These are phyloP conservation scores for Mallotus nudiflorus DNA, from an alignment of 345 rosid species.

Conservation along the genomic window DNA sequence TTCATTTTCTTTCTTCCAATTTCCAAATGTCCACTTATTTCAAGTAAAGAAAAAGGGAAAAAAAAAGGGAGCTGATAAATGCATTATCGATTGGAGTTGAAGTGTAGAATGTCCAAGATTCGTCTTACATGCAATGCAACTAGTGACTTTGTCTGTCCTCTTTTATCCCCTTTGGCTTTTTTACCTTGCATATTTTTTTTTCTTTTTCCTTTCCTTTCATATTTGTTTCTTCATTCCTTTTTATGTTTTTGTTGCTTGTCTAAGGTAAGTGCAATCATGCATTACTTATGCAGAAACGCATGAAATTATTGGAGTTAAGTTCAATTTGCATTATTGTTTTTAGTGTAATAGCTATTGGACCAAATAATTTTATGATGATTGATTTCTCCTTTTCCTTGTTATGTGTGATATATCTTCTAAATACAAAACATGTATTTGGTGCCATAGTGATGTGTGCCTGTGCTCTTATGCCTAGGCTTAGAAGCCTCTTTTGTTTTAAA, in stretches of 20 bases:
- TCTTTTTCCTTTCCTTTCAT: neutral
- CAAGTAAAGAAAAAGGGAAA: neutral
- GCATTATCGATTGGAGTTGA: neutral
- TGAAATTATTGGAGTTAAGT: neutral
- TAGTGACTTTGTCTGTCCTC: neutral
- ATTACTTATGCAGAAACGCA: neutral
- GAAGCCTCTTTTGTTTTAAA: too few species aligned
- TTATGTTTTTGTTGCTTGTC: neutral
- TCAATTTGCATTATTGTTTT: too few species aligned
- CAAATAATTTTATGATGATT: too few species aligned
- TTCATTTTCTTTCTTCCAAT: neutral
- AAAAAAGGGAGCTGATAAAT: neutral
- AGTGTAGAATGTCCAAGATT: neutral
- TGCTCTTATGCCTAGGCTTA: too few species aligned
- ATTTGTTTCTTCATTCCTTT: too few species aligned
- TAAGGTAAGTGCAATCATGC: neutral
- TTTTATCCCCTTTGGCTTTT: too few species aligned
- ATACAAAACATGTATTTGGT: too few species aligned
- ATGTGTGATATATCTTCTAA: too few species aligned
- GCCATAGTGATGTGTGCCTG: too few species aligned
- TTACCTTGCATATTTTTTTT: too few species aligned
- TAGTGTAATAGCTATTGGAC: too few species aligned
- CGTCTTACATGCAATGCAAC: neutral
- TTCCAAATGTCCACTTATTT: neutral
- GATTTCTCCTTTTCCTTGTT: too few species aligned